Percentiles rank a stretch among this genome's conserved stretches.
Evolutionary conservation across 768 basidiomycete genomes (phyloP).

Genomic region (Suillus weaverae): DNA sequence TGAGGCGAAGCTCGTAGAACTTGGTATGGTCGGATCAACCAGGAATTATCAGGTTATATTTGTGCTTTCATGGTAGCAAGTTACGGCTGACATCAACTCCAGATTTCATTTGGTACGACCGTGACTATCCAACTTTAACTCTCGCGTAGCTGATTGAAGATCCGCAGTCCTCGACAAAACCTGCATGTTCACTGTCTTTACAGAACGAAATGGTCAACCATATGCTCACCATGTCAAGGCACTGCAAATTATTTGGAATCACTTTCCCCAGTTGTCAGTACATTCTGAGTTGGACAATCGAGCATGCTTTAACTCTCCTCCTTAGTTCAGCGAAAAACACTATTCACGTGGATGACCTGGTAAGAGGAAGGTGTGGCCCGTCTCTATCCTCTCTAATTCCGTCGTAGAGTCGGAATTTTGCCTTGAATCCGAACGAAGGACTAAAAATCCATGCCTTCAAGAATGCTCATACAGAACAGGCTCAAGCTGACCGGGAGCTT

Average conservation of each 20-base stretch:
- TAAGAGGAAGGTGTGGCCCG: constrained; percentile 30
- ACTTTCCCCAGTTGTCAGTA: constrained; percentile 75
- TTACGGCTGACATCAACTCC: neutral
- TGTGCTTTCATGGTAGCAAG: neutral
- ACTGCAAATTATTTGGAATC: constrained; percentile 84
- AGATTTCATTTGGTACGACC: constrained; percentile 63
- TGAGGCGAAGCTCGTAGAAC: constrained; percentile 82
- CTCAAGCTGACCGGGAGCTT: constrained; percentile 68
- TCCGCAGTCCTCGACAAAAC: constrained; percentile 79
- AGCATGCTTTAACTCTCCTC: neutral
- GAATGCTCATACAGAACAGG: constrained; percentile 66
- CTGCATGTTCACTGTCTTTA: constrained; percentile 87
- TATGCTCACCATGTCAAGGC: constrained; percentile 84
- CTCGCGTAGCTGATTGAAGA: constrained; percentile 6
- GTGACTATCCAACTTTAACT: neutral
- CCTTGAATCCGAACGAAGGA: constrained; percentile 81
- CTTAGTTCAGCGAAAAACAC: constrained; percentile 67
- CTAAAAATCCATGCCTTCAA: constrained; percentile 84
- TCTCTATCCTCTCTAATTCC: constrained; percentile 1
- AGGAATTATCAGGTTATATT: constrained; percentile 63
- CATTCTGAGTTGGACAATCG: neutral
- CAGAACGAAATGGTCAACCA: constrained; percentile 66
- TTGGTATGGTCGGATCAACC: constrained; percentile 76
- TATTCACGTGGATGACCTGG: constrained; percentile 86
- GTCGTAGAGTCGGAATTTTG: constrained; percentile 76